phyloP scores from a whole-genome alignment of 176 grass and related monocot genomes.

The Saccharum spontaneum region DNA sequence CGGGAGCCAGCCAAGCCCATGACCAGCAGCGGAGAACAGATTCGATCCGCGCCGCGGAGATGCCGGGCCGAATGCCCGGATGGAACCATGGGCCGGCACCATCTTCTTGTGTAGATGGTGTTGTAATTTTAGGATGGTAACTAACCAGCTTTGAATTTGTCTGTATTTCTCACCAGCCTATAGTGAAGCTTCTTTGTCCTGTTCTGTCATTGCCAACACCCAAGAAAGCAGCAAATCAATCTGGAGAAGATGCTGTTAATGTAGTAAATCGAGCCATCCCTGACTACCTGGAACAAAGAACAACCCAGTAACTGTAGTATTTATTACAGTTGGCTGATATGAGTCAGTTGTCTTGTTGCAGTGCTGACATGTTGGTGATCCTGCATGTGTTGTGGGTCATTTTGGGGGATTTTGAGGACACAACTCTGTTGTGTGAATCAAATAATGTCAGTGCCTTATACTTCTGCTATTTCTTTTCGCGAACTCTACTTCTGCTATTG shows the following conservation, averaged over 20 bases:
- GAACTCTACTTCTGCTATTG: no score
- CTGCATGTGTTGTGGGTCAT: no score
- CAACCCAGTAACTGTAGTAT: no score
- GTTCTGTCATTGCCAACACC: slow-evolving; percentile 77
- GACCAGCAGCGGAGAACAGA: not conserved
- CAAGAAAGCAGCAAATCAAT: slow-evolving; percentile 53
- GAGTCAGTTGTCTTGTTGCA: no score
- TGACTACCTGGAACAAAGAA: no score
- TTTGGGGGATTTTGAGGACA: no score
- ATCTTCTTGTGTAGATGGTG: not conserved
- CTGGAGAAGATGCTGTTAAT: no score
- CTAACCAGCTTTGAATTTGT: slow-evolving; percentile 24
- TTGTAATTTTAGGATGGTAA: not conserved
- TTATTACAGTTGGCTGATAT: no score
- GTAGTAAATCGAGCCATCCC: no score
- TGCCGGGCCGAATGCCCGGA: not conserved
- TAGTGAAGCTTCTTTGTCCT: slow-evolving; percentile 81
- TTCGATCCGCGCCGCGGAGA: not conserved
- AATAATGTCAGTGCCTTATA: no score
- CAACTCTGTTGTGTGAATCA: no score
- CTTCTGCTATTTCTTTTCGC: no score
- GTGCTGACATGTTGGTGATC: not conserved
- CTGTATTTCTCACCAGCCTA: slow-evolving; percentile 54
- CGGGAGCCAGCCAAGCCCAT: not conserved
- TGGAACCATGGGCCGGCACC: not conserved